Conservation (phyloP, 225 moss, liverwort and hornwort genomes). For the Pseudisothecium myosuroides region DNA sequence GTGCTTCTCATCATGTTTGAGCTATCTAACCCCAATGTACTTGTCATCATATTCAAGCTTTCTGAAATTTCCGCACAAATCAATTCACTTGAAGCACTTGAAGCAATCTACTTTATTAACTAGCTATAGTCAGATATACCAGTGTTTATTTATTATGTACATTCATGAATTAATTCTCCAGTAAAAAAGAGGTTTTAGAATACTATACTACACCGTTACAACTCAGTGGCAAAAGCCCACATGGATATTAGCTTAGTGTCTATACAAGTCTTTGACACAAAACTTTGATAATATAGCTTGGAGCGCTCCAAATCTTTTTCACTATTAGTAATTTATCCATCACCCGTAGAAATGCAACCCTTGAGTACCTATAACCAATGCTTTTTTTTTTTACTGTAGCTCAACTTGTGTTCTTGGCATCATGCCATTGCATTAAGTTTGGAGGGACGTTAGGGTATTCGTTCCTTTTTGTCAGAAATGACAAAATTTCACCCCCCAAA, state of each 20-base stretch:
- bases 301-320: neutral
- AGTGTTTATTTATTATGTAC: neutral
- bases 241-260: neutral
- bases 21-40: rapidly evolving
- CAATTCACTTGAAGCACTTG: neutral
- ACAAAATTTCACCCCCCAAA: too few relatives aligned
- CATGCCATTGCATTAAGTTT: too few relatives aligned
- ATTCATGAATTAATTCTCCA: neutral
- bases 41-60: neutral
- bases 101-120: neutral
- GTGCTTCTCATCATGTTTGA: neutral
- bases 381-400: too few relatives aligned
- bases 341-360: neutral
- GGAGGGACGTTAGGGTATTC: too few relatives aligned
- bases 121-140: too few relatives aligned
- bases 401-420: too few relatives aligned
- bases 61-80: neutral
- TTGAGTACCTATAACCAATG: rapidly evolving
- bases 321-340: neutral
- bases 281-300: neutral
- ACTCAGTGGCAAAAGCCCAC: neutral
- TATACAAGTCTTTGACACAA: neutral
- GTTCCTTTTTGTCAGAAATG: too few relatives aligned
- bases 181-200: neutral
- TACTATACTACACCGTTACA: neutral